A percentile compares a stretch with the other conserved stretches of the same genome.
Conservation (phyloP, 2,329 filamentous ascomycete genomes). For the Coccinonectria pachysandricola region DNA sequence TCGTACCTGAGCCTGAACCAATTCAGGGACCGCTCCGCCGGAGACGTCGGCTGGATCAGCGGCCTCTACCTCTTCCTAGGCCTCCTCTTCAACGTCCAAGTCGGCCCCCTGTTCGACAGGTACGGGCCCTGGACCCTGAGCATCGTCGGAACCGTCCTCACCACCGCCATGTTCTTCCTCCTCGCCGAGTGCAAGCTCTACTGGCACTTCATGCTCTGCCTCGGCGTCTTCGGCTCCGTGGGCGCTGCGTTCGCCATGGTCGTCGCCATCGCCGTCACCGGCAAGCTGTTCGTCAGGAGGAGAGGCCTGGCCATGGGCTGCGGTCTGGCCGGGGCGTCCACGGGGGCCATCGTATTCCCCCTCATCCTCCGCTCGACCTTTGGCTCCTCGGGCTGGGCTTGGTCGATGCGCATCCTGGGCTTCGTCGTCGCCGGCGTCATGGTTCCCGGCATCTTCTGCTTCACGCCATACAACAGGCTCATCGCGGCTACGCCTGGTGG, state of each 20-base stretch:
- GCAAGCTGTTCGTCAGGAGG: constrained; percentile 18
- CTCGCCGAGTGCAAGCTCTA: constrained; percentile 35
- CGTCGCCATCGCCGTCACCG: constrained; percentile 23
- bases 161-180: constrained; percentile 31
- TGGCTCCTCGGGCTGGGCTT: constrained; percentile 21
- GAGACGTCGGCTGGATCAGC: constrained; percentile 40
- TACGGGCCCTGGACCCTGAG: constrained; percentile 33
- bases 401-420: constrained; percentile 24
- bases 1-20: constrained; percentile 35
- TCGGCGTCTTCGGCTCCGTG: constrained; percentile 32
- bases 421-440: constrained; percentile 19
- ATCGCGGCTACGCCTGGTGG: constrained; percentile 3
- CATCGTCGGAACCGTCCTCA: constrained; percentile 25
- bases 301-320: constrained; percentile 18
- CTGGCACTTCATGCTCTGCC: constrained; percentile 37
- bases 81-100: constrained; percentile 34
- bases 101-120: constrained; percentile 37
- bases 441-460: constrained; percentile 23
- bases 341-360: constrained; percentile 24
- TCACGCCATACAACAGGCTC: constrained; percentile 20
- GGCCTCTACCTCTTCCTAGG: constrained; percentile 35
- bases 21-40: constrained; percentile 28
- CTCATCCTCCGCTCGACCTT: constrained; percentile 23
- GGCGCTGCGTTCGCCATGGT: constrained; percentile 28
- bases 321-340: constrained; percentile 15